Evolutionary conservation across 1,284 basidiomycete species (phyloP), one percentile per base, ranked within the genome.

Genomic region (Fomitopsis schrenkii): DNA sequence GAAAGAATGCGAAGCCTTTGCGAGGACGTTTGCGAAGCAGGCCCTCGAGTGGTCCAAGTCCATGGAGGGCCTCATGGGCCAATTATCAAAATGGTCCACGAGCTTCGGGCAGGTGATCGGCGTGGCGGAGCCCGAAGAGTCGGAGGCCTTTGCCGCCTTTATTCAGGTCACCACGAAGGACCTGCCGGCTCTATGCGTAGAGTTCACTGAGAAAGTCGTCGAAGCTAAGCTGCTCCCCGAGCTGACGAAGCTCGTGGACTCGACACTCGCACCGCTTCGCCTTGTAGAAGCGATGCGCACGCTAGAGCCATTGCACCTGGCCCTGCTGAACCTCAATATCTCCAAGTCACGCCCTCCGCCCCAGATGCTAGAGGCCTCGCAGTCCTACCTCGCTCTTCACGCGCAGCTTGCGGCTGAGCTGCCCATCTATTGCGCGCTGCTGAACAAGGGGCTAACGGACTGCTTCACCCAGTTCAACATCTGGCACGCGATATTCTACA

Each of bases 121-220:
- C 8, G 75, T 92, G 61, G 76, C 76, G 5, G 80, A 80, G 14
- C 75, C 80, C 60, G 75, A 72, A 7, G 70, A 69, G 12, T 77
- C 76, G 12, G 90, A 93, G 71, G 88, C 91, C 1, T 91, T 90
- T 68, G 85, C 89, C 60, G 89, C 90, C 3, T 92, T 91, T 71
- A 70, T 86, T 17, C 67, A 72, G 2, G 79, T 90, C n/a, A 78
- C 91, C 48, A 77, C 80, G 46, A 72, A 79, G 38, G 77, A 83
- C 28, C 78, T 91, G 4, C 70, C 83, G 48, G 82, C 83, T 2
- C 77, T 86, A 12, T 79, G 81, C 55, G 74, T 77, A 26, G 77
- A 78, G 22, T 74, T 90, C 48, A 53, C 60, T 17, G 81, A 87
- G 50, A 74, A 74, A 1, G 74, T 77, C 12, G 75, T 92, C 52